A percentile compares a stretch with the other conserved stretches of the same genome.
These are phyloP conservation scores for Tolypocladium endophyticum DNA, from an alignment of 2,329 filamentous ascomycete species.

Conservation along the genomic window DNA sequence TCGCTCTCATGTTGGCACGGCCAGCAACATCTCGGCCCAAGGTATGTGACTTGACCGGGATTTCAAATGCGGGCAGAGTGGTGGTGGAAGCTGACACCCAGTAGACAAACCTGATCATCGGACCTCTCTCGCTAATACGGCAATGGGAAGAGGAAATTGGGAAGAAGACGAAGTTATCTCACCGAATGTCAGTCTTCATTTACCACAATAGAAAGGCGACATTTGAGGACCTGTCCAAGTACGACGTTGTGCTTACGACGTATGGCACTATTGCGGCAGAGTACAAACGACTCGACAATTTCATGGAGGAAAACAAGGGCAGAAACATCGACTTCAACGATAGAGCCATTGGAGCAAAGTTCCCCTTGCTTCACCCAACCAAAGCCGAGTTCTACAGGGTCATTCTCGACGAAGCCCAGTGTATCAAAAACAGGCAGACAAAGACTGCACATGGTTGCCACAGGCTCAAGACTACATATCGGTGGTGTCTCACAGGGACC, in stretches of 20 bases:
- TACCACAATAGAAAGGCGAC: constrained; percentile 60
- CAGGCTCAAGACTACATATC: constrained; percentile 54
- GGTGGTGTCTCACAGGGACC: constrained; percentile 75
- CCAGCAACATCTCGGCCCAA: constrained; percentile 38
- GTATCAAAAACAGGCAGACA: constrained; percentile 67
- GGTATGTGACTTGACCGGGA: constrained; percentile 9
- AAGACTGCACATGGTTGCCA: constrained; percentile 62
- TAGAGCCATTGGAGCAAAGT: constrained; percentile 23
- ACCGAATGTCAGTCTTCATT: constrained; percentile 55
- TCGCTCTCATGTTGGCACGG: constrained; percentile 64
- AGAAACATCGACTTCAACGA: constrained; percentile 25
- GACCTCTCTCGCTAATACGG: constrained; percentile 66
- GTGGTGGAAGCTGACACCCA: constrained; percentile 17
- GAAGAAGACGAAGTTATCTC: constrained; percentile 50
- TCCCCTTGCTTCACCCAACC: constrained; percentile 50
- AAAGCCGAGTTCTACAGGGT: constrained; percentile 62
- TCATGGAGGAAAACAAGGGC: constrained; percentile 36
- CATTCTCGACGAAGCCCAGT: constrained; percentile 80
- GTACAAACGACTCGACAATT: constrained; percentile 51
- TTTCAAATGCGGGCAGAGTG: not conserved
- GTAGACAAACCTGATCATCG: constrained; percentile 75
- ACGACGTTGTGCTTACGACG: constrained; percentile 75
- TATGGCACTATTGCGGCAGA: constrained; percentile 62
- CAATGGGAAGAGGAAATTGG: constrained; percentile 80
- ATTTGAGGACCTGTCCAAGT: constrained; percentile 49